These are phyloP conservation scores for Botrytis aclada DNA, from an alignment of 2,329 filamentous ascomycete species.

Conservation along the genomic window DNA sequence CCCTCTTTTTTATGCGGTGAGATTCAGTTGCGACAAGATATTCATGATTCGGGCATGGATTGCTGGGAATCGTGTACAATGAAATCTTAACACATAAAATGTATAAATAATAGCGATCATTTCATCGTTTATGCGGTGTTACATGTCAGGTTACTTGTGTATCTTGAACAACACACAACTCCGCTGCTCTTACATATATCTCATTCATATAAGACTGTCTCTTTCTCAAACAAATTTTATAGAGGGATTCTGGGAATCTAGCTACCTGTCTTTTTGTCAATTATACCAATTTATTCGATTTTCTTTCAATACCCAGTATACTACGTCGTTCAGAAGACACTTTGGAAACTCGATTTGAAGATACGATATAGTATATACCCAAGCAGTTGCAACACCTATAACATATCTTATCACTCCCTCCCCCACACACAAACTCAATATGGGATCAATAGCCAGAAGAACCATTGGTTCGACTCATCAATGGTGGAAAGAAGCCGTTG, in stretches of 20 bases:
- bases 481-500: slow-evolving; percentile 42
- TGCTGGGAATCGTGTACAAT: background rate
- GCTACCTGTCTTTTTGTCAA: background rate
- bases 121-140: background rate
- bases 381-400: background rate
- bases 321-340: background rate
- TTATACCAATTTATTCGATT: background rate
- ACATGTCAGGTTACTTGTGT: background rate
- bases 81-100: background rate
- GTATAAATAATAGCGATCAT: background rate
- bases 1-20: background rate
- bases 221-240: background rate
- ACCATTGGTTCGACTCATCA: slow-evolving; percentile 16
- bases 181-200: background rate
- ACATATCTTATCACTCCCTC: background rate
- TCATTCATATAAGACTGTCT: background rate
- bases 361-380: background rate
- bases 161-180: slow-evolving; percentile 7
- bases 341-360: background rate
- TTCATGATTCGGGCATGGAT: background rate
- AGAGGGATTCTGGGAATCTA: background rate
- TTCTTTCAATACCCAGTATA: no score
- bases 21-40: background rate
- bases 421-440: background rate
- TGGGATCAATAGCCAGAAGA: slow-evolving; percentile 8